Evolutionary conservation across 2,329 filamentous ascomycete genomes (phyloP).

Genomic region (Aspergillus novofumigatus): DNA sequence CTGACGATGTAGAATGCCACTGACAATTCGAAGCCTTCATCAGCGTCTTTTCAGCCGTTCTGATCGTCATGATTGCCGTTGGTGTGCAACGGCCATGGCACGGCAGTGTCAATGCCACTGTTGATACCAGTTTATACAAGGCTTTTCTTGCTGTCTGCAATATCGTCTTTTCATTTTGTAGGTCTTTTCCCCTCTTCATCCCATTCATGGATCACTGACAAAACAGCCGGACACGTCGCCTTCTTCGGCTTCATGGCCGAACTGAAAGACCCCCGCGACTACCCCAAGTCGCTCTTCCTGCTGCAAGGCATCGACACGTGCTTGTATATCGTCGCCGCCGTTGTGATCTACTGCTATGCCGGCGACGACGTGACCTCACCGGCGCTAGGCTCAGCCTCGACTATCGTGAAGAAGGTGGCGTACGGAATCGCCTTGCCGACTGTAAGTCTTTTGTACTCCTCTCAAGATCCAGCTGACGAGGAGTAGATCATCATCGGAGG

Average conservation of each 20-base stretch:
- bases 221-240: constrained; percentile 53
- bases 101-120: constrained; percentile 29
- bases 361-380: constrained; percentile 59
- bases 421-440: constrained; percentile 66
- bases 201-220: not conserved
- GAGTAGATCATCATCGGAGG: constrained; percentile 59
- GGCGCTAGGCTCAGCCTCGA: constrained; percentile 59
- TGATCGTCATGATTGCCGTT: constrained; percentile 62
- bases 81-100: constrained; percentile 46
- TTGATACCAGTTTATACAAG: constrained; percentile 43
- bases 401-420: constrained; percentile 55
- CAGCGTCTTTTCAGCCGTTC: constrained; percentile 59
- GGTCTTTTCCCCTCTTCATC: constrained; percentile 25
- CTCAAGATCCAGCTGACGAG: not conserved
- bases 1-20: not conserved
- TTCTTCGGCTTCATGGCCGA: constrained; percentile 65
- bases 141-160: constrained; percentile 59
- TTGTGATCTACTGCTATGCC: constrained; percentile 63
- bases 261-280: constrained; percentile 56
- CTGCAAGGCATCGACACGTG: constrained; percentile 55
- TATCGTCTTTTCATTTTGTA: constrained; percentile 65
- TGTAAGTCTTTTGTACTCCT: constrained; percentile 11
- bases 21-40: constrained; percentile 46
- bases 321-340: constrained; percentile 61
- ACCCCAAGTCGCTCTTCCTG: constrained; percentile 56